These are phyloP conservation scores for Tanacetum coccineum DNA, from an alignment of 129 eudicot genomes.

Conservation along the genomic window DNA sequence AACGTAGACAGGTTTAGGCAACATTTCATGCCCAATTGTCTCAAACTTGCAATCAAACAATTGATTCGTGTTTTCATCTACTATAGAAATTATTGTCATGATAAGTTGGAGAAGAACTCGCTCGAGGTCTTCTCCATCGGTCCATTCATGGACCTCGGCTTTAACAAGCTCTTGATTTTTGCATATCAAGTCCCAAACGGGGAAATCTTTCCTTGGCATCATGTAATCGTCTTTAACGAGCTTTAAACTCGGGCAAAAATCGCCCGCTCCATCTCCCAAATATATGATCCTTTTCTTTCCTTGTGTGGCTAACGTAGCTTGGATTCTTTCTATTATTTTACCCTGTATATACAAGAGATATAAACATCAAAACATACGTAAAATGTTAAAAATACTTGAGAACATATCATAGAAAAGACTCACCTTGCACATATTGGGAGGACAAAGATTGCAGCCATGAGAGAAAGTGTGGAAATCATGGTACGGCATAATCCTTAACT, in stretches of 20 bases:
- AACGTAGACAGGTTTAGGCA: slow-evolving; percentile 48
- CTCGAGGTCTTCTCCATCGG: slow-evolving; percentile 58
- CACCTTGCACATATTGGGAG: slow-evolving; percentile 99
- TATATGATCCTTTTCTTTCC: slow-evolving; percentile 53
- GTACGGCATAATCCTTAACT: slow-evolving; percentile 60
- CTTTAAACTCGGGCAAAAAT: slow-evolving; percentile 72
- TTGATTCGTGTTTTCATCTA: background rate
- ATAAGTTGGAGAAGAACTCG: slow-evolving; percentile 37
- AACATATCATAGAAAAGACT: background rate
- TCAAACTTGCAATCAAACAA: slow-evolving; percentile 53
- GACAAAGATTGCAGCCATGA: slow-evolving; percentile 77
- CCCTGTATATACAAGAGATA: background rate
- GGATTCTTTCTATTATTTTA: slow-evolving; percentile 43
- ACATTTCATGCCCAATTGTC: slow-evolving; percentile 40
- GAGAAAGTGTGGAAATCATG: slow-evolving; percentile 53
- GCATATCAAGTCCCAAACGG: slow-evolving; percentile 79
- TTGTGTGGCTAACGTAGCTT: slow-evolving; percentile 35
- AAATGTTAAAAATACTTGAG: background rate
- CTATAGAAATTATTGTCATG: slow-evolving; percentile 11
- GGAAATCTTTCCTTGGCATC: slow-evolving; percentile 86
- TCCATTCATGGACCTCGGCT: slow-evolving; percentile 61
- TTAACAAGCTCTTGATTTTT: slow-evolving; percentile 41
- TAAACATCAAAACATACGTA: background rate
- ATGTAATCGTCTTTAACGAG: slow-evolving; percentile 48
- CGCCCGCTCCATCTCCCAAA: slow-evolving; percentile 81